Evolutionary conservation across 768 basidiomycete genomes (phyloP), one percentile per base, ranked within the genome.

Genomic region (Lentinula guzmanii): DNA sequence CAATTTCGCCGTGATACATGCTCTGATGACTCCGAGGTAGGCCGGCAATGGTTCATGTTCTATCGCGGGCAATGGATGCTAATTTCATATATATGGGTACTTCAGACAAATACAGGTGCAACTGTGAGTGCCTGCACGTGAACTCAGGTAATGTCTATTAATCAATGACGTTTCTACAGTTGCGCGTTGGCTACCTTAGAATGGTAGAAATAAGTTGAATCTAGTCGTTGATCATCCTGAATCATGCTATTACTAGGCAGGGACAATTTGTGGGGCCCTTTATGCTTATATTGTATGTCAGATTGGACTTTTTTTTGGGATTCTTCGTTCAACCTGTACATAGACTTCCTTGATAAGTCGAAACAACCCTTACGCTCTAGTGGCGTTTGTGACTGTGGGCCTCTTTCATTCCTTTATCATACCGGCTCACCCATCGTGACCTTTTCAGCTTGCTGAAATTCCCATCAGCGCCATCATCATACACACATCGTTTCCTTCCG

Each of bases 31-130:
- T 21, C 52, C n/a, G n/a, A n/a, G n/a, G 51, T 7, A 82, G 78
- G 70, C 24, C 68, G 68, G 37, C 55, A 63, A 34, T 81, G 79
- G 78, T 82, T 76, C 64, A 58, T 56, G 11, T 58, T 45, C 11
- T 70, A 68, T 31, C 76, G 75, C 52, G 79, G 78, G 15, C 81
- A 81, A 60, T 82, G 81, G 81, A 78, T 81, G 76, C 69, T 78
- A 8, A 77, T 81, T 62, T 79, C 76, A 31, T 80, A 79, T 66
- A 69, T 82, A 1, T 82, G 79, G 79, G 79, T 82, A 5, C 69
- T 82, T 35, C 79, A 81, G 65, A 80, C 79, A 7, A 82, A 78
- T 62, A 79, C 77, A 0, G 81, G 80, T n/a, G 80, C 81, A 43
- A 82, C 80, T 6, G 71, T 71, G 33, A 55, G 69, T 50, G 18